Conservation (phyloP, 306 rosid species). For the Quercus cerris region DNA sequence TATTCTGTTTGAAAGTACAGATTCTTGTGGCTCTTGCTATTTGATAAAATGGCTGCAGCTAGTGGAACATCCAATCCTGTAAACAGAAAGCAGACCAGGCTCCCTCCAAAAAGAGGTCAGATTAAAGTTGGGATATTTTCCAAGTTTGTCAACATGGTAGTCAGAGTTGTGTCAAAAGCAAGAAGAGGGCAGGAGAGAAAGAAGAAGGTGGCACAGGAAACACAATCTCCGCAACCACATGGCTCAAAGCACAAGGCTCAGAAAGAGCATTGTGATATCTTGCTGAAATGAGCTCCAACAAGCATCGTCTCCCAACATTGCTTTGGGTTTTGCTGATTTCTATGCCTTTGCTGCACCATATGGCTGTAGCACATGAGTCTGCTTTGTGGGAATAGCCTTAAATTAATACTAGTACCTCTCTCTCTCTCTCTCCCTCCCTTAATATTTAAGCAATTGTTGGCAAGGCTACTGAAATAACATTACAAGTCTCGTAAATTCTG, state of each 20-base stretch:
- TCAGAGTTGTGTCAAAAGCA: constrained; percentile 1
- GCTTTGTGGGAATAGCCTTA: no score
- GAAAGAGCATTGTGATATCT: background rate
- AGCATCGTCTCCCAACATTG: background rate
- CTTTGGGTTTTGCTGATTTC: background rate
- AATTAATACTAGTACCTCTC: no score
- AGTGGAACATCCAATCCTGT: constrained; percentile 18
- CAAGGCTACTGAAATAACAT: no score
- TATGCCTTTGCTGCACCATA: no score
- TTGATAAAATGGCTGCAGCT: constrained; percentile 32
- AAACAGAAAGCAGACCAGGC: constrained; percentile 13
- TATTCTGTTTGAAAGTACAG: background rate
- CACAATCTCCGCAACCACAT: background rate
- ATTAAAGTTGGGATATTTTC: constrained; percentile 24
- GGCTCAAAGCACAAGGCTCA: background rate
- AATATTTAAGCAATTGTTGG: no score
- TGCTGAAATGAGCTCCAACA: background rate
- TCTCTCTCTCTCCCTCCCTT: no score
- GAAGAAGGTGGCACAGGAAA: constrained; percentile 10
- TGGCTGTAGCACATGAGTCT: no score
- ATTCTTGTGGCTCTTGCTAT: background rate
- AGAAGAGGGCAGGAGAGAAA: background rate
- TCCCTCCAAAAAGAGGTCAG: constrained; percentile 38
- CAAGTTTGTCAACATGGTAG: constrained; percentile 16
- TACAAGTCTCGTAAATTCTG: no score